Conservation (phyloP, 768 basidiomycete genomes). For the Mycena filopes region DNA sequence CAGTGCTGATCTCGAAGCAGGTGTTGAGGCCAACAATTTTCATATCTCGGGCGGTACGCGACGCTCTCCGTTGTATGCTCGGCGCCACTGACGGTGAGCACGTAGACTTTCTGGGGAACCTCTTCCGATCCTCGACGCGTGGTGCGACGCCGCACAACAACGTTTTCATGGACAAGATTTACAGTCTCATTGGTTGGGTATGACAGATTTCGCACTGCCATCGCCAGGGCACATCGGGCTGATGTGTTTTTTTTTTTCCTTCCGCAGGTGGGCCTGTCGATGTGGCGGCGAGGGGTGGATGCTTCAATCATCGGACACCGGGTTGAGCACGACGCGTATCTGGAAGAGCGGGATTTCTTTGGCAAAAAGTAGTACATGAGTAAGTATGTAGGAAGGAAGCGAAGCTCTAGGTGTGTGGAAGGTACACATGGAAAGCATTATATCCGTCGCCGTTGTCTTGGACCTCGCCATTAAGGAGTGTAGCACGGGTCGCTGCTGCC, state of each 20-base stretch:
- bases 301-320: conserved; percentile 44
- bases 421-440: conserved; percentile 68
- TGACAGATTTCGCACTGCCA: conserved; percentile 28
- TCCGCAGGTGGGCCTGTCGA: conserved; percentile 49
- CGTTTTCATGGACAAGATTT: conserved; percentile 58
- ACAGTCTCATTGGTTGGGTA: conserved; percentile 55
- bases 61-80: neutral
- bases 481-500: conserved; percentile 51
- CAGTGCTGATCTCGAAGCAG: conserved; percentile 41
- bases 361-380: conserved; percentile 25
- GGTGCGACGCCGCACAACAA: conserved; percentile 68
- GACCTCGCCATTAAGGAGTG: conserved; percentile 83
- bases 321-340: conserved; percentile 49
- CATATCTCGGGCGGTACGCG: conserved; percentile 62
- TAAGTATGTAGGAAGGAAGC: conserved; percentile 63
- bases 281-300: conserved; percentile 54
- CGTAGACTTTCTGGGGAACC: conserved; percentile 60
- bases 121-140: conserved; percentile 67
- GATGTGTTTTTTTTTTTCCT: conserved; percentile 10
- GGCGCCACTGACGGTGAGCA: neutral
- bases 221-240: conserved; percentile 7
- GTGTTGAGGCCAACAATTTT: conserved; percentile 67
- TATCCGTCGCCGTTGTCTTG: conserved; percentile 73
- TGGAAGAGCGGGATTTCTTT: conserved; percentile 38
- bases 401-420: conserved; percentile 53